Evolutionary conservation across 2,329 filamentous ascomycete genomes (phyloP), one percentile per base, ranked within the genome.

Genomic region (Alternaria sp.): DNA sequence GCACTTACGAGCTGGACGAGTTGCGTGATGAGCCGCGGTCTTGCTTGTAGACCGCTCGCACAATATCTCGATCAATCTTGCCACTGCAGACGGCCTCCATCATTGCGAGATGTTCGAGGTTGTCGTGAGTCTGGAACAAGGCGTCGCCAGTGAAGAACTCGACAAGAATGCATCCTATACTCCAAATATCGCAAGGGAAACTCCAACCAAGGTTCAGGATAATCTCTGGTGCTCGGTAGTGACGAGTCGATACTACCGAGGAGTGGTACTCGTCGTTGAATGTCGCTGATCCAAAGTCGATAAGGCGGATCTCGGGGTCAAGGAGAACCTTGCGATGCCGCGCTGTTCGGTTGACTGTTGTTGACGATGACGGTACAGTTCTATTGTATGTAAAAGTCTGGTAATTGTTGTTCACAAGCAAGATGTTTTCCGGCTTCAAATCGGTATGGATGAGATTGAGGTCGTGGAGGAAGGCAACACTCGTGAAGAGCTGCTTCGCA

Each of bases 401-500:
- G 69, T 90, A 90, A 46, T 81, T 81, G 75, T 86, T 88, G 75
- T 86, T 87, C 62, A 90, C 86, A 25, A 90, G 83, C 18, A 90
- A 83, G 63, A 90, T 90, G 68, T 90, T 90, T 77, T 90, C 88
- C 3, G 88, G 88, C 75, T 90, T 90, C 63, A 90, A 75, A 77
- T 90, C 88, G 44, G 95, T 99, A 78, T 99, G 95, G 63, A 99
- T 97, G 67, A 99, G 87, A 78, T 98, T 97, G 18, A 99, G 86
- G 80, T 99, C 95, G 77, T 99, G 95, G 22, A 99, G 85, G 79
- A 98, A 99, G 60, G 95, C 95, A 74, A 99, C 96, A 74, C 94
- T 98, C n/a, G 94, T 98, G 63, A 99, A 92, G 16, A 99, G 84
- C 77, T 99, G 95, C 51, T 94, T 89, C 49, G 95, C 95, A 84